Evolutionary conservation across 495 filamentous ascomycete genomes (phyloP).

Genomic region (Sphaerosporella brunnea): DNA sequence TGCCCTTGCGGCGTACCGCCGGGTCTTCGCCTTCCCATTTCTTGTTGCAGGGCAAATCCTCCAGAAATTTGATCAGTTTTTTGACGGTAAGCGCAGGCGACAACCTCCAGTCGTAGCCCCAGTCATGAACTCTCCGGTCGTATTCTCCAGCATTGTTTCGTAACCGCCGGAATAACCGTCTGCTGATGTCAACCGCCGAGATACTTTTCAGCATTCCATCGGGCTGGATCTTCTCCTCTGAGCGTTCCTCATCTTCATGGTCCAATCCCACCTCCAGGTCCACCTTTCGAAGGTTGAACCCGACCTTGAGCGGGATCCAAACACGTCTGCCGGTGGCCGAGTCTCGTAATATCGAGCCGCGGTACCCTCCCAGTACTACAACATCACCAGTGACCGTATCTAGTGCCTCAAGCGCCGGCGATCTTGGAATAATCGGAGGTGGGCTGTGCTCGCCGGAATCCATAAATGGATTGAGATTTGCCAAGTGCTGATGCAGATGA

Average conservation of each 20-base stretch:
- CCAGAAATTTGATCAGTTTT: slow-evolving; percentile 51
- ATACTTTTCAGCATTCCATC: slow-evolving; percentile 78
- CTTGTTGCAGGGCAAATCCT: slow-evolving; percentile 56
- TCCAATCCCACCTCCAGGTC: slow-evolving; percentile 76
- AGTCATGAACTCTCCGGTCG: slow-evolving; percentile 65
- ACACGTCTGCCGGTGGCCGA: slow-evolving; percentile 62
- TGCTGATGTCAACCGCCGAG: slow-evolving; percentile 80
- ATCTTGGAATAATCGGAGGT: slow-evolving; percentile 10
- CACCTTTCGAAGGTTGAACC: slow-evolving; percentile 77
- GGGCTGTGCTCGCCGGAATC: slow-evolving; percentile 27
- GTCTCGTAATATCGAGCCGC: slow-evolving; percentile 77
- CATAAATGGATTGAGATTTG: slow-evolving; percentile 34
- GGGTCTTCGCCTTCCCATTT: slow-evolving; percentile 13
- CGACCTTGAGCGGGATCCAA: slow-evolving; percentile 90
- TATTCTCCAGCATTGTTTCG: slow-evolving; percentile 43
- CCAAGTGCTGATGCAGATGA: slow-evolving; percentile 37
- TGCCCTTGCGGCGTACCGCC: slow-evolving; percentile 29
- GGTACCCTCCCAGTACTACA: slow-evolving; percentile 77
- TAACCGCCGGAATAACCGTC: slow-evolving; percentile 60
- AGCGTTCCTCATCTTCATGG: slow-evolving; percentile 68
- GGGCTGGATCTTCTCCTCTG: slow-evolving; percentile 62
- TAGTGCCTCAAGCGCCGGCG: slow-evolving; percentile 33
- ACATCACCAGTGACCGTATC: slow-evolving; percentile 63
- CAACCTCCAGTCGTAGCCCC: slow-evolving; percentile 91
- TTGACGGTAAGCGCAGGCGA: slow-evolving; percentile 61